Evolutionary conservation across 306 rosid genomes (phyloP), one percentile per base, ranked within the genome.

Genomic region (Malus orientalis): DNA sequence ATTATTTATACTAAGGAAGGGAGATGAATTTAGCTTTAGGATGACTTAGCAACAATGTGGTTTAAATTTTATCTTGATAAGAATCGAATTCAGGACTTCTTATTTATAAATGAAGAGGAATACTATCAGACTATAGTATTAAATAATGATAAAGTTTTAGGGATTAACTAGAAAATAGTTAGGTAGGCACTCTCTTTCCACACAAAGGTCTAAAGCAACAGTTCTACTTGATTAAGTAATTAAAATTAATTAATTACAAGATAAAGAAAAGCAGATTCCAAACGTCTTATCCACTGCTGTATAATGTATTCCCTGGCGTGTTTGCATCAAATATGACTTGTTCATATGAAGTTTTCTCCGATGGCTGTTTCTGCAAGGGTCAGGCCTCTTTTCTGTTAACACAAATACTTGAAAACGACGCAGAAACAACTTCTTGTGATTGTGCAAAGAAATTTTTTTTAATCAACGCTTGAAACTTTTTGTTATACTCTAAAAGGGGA

Each of bases 91-190:
- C 7, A 38, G 7, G 0, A 38, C 0, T 1, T 38, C 0, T 38
- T 0, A 6, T 1, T 38, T 38, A 38, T 2, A 38, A 38, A 0
- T 38, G 0, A 38, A 38, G 2, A 38, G 0, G 2, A 38, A 38
- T 0, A 38, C 0, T 0, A 6, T 36, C 40, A 36, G 0, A 36
- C 2, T 38, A 8, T 7, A 7, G 0, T 38, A 7, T 0, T 38
- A 38, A 38, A 38, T 38, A 2, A 38, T 38, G 40, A 38, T 38
- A 30, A 36, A 2, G 11, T 32, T 6, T 6, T 30, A 11, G 62
- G 36, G 67, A 36, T 25, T 5, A 27, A 38, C 36, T 30, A 25
- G 22, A 57, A 23, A 57, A 67, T 44, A 20, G 22, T 42, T 72
- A n/a, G 77, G 73, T 79, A 13, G 61, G 49, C 67, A 14, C 54